Conservation (phyloP, 306 rosid genomes). For the Inga laurina region DNA sequence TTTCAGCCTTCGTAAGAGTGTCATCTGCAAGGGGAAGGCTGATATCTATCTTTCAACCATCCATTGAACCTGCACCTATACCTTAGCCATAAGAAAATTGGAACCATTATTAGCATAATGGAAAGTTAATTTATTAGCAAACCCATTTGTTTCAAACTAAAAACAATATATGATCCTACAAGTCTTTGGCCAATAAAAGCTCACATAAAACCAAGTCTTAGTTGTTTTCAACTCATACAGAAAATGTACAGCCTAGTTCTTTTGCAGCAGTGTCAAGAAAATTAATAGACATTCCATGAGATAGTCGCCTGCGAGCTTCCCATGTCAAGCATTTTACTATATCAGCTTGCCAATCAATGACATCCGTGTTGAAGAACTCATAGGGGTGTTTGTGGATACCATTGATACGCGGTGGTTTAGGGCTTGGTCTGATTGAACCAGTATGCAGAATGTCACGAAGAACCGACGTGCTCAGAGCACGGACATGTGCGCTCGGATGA, state of each 20-base stretch:
- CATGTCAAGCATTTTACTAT: conserved; percentile 64
- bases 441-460: conserved; percentile 72
- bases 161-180: neutral
- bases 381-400: conserved; percentile 45
- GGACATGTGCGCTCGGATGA: conserved; percentile 80
- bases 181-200: conserved; percentile 8
- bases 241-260: conserved; percentile 66
- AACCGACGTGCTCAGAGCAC: conserved; percentile 72
- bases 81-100: neutral
- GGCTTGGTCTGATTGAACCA: conserved; percentile 45
- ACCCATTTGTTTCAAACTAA: neutral
- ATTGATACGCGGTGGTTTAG: conserved; percentile 41
- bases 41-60: neutral
- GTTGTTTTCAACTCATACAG: conserved; percentile 39
- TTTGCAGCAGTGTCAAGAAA: conserved; percentile 64
- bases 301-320: conserved; percentile 72
- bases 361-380: conserved; percentile 48
- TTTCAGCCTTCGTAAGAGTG: neutral
- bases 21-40: neutral
- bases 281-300: conserved; percentile 58
- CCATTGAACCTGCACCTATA: neutral
- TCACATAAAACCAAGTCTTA: conserved; percentile 30
- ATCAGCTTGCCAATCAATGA: conserved; percentile 62
- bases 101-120: neutral
- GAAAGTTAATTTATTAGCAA: conserved; percentile 22